Evolutionary conservation across 2,329 filamentous ascomycete species (phyloP).

Genomic region (Talaromyces sp.): DNA sequence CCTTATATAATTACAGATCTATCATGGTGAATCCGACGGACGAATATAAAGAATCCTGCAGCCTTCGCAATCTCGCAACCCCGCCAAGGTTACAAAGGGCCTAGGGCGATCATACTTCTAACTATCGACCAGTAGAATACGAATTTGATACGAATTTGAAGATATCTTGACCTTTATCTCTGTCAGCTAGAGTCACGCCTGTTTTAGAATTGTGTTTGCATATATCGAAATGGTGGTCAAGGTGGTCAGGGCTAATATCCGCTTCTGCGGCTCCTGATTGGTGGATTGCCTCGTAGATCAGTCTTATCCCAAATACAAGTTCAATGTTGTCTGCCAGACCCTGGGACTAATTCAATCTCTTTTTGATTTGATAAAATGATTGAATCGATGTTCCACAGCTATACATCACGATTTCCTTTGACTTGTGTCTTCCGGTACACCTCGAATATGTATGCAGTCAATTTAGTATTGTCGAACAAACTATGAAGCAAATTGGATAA

Average conservation of each 20-base stretch:
- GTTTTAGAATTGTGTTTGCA: too few species aligned
- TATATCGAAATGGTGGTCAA: too few species aligned
- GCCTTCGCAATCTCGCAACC: slow-evolving; percentile 5
- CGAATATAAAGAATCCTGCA: neutral
- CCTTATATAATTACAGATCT: neutral
- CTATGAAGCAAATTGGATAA: too few species aligned
- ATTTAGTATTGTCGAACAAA: too few species aligned
- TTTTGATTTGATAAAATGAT: neutral
- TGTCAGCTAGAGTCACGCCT: too few species aligned
- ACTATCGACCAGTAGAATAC: neutral
- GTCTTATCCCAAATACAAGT: neutral
- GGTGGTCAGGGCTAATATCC: neutral
- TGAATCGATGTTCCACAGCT: neutral
- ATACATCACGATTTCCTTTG: neutral
- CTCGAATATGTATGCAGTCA: too few species aligned
- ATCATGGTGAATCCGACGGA: neutral
- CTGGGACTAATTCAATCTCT: neutral
- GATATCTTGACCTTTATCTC: too few species aligned
- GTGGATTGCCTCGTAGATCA: neutral
- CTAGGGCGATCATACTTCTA: neutral
- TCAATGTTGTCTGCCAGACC: too few species aligned
- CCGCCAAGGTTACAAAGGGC: neutral
- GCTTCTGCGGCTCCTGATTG: neutral
- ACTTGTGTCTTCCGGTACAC: too few species aligned
- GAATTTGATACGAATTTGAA: too few species aligned